Evolutionary conservation across 768 basidiomycete genomes (phyloP), one percentile per base, ranked within the genome.

Genomic region (Hygrophoropsis aurantiaca): DNA sequence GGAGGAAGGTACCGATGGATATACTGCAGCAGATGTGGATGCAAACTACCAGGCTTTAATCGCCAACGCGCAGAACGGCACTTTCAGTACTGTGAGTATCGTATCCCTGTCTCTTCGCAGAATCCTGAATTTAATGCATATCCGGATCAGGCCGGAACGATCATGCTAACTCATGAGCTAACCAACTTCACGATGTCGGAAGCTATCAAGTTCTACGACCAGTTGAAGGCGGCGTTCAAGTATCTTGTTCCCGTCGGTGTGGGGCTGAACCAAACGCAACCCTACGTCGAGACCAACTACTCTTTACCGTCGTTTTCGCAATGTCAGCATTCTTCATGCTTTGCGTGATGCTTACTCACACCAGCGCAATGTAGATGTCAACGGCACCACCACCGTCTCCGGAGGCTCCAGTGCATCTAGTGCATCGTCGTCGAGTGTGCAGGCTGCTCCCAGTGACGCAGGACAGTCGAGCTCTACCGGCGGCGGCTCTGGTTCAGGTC

Each of bases 131-230:
- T 37, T 36, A 13, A 19, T 27, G 42, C 24, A 49, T 36, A 4
- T 16, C 3, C 20, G 18, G 40, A 47, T 19, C 36, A 79, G 78
- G 54, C 33, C 13, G 81, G 81, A 3, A 70, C 74, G 0, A 80
- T 82, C 48, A 69, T 82, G 40, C 61, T 82, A 46, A 75, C 75
- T 4, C 82, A 84, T 48, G 82, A 84, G 48, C 55, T 83, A 47
- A 78, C 78, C 56, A 79, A 79, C 50, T 81, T 68, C 49, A 84
- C 82, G 4, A 82, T 84, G 82, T 56, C 60, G 16, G 71, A 78
- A n/a, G n/a, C n/a, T n/a, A n/a, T n/a, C n/a, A n/a, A n/a, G n/a
- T n/a, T n/a, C n/a, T n/a, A n/a, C n/a, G n/a, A n/a, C n/a, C n/a
- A n/a, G n/a, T n/a, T n/a, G n/a, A n/a, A n/a, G n/a, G n/a, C n/a